A percentile compares a stretch with the other conserved stretches of the same genome.
These are phyloP conservation scores for Beauveria varroae DNA, from an alignment of 2,329 filamentous ascomycete genomes.

Conservation along the genomic window DNA sequence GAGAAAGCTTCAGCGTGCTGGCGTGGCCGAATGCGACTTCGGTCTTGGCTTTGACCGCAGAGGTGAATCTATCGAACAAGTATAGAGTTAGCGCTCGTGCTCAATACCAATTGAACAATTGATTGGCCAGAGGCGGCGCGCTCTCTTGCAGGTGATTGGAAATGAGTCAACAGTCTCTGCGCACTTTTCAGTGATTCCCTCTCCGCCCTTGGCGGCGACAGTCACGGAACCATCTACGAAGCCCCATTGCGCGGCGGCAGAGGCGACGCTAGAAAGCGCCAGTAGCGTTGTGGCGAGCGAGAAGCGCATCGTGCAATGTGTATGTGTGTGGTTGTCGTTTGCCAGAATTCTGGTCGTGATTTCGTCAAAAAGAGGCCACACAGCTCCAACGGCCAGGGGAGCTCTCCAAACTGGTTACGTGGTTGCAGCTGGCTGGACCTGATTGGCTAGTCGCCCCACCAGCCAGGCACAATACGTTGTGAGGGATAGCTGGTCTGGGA, in stretches of 20 bases:
- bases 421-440: constrained; percentile 14
- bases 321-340: constrained; percentile 14
- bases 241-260: constrained; percentile 56
- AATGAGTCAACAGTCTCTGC: constrained; percentile 14
- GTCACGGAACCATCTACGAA: constrained; percentile 67
- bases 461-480: background rate
- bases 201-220: constrained; percentile 57
- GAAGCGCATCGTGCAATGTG: constrained; percentile 28
- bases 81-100: constrained; percentile 16
- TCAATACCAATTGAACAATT: background rate
- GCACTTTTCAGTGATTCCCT: constrained; percentile 58
- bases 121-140: too few relatives aligned
- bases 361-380: constrained; percentile 21
- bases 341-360: constrained; percentile 11
- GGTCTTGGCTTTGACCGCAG: constrained; percentile 52
- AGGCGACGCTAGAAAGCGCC: constrained; percentile 41
- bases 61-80: constrained; percentile 43
- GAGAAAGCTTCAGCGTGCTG: constrained; percentile 71
- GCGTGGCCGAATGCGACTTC: constrained; percentile 56
- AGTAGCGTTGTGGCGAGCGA: constrained; percentile 32
- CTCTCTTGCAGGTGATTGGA: background rate
- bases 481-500: background rate
- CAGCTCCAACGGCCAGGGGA: constrained; percentile 16
- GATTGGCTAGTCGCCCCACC: constrained; percentile 14
- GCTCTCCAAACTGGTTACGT: constrained; percentile 21